These are phyloP conservation scores for Plasmodium knowlesi DNA, from an alignment of 169 alveolate genomes.

Conservation along the genomic window DNA sequence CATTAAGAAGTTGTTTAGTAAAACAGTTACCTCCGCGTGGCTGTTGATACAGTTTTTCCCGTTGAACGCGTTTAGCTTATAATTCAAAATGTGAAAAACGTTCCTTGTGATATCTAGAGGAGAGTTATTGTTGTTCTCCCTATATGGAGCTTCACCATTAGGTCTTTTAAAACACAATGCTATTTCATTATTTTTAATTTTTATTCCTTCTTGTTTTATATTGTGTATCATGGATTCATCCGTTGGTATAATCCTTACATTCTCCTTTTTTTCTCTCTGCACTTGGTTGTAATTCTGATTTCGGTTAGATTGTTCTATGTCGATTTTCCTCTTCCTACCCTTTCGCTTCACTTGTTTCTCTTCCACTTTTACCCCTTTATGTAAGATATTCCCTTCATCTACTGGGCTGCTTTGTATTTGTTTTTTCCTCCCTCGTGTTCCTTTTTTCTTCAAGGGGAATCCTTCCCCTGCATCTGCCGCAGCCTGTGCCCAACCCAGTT, in stretches of 20 bases:
- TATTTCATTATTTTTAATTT: not conserved
- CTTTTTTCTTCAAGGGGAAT: conserved; percentile 10
- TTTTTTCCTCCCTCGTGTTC: conserved; percentile 31
- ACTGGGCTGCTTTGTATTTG: not conserved
- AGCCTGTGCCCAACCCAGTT: not conserved
- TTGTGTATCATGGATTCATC: not conserved
- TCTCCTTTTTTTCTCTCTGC: conserved; percentile 43
- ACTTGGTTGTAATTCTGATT: conserved; percentile 13
- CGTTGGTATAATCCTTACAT: not conserved
- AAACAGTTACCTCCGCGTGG: conserved; percentile 36
- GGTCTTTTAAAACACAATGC: not conserved
- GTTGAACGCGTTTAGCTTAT: conserved; percentile 29
- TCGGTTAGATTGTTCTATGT: not conserved
- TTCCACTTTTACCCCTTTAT: not conserved
- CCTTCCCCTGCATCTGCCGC: not conserved
- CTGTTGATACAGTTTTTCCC: conserved; percentile 15
- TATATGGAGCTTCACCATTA: not conserved
- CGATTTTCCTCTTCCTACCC: conserved; percentile 55
- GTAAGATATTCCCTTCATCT: not conserved
- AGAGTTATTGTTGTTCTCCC: not conserved
- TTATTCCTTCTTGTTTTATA: conserved; percentile 7
- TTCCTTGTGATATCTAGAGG: not conserved
- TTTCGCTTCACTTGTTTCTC: conserved; percentile 30
- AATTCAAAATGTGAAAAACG: conserved; percentile 8
- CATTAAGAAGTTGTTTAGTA: conserved; percentile 15